phyloP scores from a whole-genome alignment of 225 moss, liverwort and hornwort species.

The Polytrichum commune region DNA sequence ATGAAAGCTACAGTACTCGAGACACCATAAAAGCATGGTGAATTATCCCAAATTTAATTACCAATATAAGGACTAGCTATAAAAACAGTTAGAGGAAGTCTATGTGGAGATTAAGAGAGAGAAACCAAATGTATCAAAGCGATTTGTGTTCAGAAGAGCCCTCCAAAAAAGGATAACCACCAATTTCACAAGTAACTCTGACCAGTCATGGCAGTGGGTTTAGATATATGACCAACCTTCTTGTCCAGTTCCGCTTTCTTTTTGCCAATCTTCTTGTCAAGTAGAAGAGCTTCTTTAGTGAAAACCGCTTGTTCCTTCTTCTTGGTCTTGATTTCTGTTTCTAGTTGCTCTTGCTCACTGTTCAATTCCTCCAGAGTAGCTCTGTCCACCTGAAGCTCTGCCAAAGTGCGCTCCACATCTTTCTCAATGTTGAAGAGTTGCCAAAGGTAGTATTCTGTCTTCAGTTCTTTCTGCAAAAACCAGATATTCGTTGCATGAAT shows the following conservation, averaged over 20 bases:
- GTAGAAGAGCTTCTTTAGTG: constrained; percentile 65
- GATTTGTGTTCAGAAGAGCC: too few species aligned
- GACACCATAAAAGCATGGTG: too few species aligned
- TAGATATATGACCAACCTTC: constrained; percentile 55
- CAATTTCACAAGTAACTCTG: constrained; percentile 4
- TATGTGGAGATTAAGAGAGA: neutral
- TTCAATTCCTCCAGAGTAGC: constrained; percentile 68
- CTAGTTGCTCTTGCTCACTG: constrained; percentile 73
- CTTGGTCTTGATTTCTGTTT: constrained; percentile 63
- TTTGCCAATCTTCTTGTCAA: constrained; percentile 74
- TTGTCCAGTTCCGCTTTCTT: constrained; percentile 87
- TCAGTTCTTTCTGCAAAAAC: constrained; percentile 70
- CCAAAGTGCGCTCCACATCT: constrained; percentile 64
- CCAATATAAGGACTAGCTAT: too few species aligned
- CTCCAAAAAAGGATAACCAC: neutral
- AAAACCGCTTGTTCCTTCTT: constrained; percentile 89
- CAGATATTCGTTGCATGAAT: too few species aligned
- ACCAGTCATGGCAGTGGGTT: neutral
- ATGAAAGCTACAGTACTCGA: too few species aligned
- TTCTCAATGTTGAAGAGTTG: constrained; percentile 85
- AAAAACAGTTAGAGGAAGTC: too few species aligned
- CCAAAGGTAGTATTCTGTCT: constrained; percentile 90
- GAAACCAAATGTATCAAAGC: neutral
- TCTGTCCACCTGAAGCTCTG: constrained; percentile 72
- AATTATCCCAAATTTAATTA: too few species aligned